Percentiles rank a stretch among this genome's conserved stretches.
Conservation (phyloP, 306 rosid genomes). For the Cyamopsis tetragonoloba region DNA sequence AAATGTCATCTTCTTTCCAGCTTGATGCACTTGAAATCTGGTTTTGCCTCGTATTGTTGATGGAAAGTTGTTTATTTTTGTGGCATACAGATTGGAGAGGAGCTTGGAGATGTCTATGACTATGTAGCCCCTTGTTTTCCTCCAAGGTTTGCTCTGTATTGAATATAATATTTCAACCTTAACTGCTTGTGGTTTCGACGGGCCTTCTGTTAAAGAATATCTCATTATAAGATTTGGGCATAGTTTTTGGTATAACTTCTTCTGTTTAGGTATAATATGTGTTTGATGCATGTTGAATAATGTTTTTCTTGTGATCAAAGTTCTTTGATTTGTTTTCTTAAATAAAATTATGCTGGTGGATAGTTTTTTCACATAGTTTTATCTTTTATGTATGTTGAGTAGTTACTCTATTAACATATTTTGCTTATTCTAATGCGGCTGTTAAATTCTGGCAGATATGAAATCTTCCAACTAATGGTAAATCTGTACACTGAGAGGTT, state of each 20-base stretch:
- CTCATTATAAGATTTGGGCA: conserved; percentile 18
- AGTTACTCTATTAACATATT: conserved; percentile 11
- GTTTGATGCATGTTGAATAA: not conserved
- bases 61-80: conserved; percentile 28
- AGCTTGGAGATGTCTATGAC: conserved; percentile 92
- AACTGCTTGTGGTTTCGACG: conserved; percentile 4
- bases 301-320: not conserved
- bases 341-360: not conserved
- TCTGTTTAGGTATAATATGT: not conserved
- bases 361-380: too few relatives aligned
- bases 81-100: conserved; percentile 76
- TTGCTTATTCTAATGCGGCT: conserved; percentile 24
- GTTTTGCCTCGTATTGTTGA: conserved; percentile 15
- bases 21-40: not conserved
- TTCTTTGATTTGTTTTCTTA: conserved; percentile 2
- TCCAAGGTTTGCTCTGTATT: conserved; percentile 64
- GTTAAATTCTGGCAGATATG: conserved; percentile 67
- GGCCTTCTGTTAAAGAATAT: conserved; percentile 26
- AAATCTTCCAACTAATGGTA: conserved; percentile 94
- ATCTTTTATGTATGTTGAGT: too few relatives aligned
- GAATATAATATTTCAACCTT: conserved; percentile 21
- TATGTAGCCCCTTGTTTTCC: conserved; percentile 95
- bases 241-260: conserved; percentile 16
- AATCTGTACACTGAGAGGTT: conserved; percentile 94
- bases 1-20: not conserved